Conservation (phyloP, 495 filamentous ascomycete species). For the Neurospora hispaniola region DNA sequence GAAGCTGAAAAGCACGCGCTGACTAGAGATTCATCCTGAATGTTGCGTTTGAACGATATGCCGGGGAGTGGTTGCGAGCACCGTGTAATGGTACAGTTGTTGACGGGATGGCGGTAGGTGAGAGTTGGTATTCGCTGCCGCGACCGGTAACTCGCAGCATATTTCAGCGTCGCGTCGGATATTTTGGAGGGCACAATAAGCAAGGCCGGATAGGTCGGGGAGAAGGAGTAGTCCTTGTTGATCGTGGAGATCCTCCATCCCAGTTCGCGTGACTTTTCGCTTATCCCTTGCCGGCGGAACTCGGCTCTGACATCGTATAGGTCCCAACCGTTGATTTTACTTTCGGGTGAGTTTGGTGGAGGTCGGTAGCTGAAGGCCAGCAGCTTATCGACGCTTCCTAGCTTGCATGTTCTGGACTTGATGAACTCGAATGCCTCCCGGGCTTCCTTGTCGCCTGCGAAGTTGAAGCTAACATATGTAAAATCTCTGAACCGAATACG, state of each 20-base stretch:
- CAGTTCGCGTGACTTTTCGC: conserved; percentile 57
- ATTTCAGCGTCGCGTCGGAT: conserved; percentile 93
- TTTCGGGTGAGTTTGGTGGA: conserved; percentile 51
- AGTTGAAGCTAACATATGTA: conserved; percentile 84
- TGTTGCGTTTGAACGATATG: conserved; percentile 76
- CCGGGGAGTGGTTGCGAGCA: conserved; percentile 91
- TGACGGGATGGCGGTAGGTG: conserved; percentile 89
- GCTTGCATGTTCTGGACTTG: conserved; percentile 66
- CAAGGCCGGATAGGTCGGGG: conserved; percentile 85
- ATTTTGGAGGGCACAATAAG: conserved; percentile 77
- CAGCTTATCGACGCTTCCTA: conserved; percentile 78
- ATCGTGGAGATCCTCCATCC: conserved; percentile 89
- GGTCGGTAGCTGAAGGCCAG: conserved; percentile 83
- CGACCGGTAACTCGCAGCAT: conserved; percentile 82
- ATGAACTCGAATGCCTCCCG: conserved; percentile 87
- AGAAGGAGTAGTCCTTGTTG: conserved; percentile 81
- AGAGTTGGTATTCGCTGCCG: conserved; percentile 77
- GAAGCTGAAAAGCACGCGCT: conserved; percentile 86
- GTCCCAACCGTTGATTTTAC: conserved; percentile 68
- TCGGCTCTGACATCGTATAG: conserved; percentile 80
- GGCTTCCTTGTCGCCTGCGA: conserved; percentile 59
- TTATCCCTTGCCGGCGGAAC: conserved; percentile 70
- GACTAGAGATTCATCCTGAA: conserved; percentile 91
- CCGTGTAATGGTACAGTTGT: conserved; percentile 92
- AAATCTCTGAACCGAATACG: conserved; percentile 88